Base-by-base conservation (phyloP, 2,329 filamentous ascomycete genomes). In the Sarocladiaceae sp. region DNA sequence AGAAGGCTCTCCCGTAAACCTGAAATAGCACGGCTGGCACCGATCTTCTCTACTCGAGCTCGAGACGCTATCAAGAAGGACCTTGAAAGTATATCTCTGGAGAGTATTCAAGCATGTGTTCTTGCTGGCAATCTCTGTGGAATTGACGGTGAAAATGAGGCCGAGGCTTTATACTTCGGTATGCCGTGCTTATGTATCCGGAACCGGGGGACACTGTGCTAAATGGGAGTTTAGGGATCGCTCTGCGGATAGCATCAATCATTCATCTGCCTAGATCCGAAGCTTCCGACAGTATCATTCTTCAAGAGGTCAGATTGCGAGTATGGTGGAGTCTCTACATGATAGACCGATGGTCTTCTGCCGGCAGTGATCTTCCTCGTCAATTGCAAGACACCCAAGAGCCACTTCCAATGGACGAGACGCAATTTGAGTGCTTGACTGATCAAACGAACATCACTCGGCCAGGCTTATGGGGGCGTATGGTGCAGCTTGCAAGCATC, bases 131-230 rank as follows among this genome's bases (percentile, higher is more conserved):
- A 66, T 22, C 63, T 63, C 22, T 67, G 54, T 33, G 53, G 62
- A 12, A 65, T 59, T 0, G 62, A 66, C 17, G 56, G 60, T 8
- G 53, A 64, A 15, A 53, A 62, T 2, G 62, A 66, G 48, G 59
- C 59, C 2, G 65, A 67, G 42, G 66, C 66, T 1, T 25, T 69
- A 6, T 69, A 67, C 48, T 65, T 66, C 50, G 65, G 66, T 67
- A 10, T 8, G 29, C 15, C 15, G 29, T n/a, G n/a, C n/a, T n/a
- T n/a, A n/a, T n/a, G n/a, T n/a, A n/a, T n/a, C n/a, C n/a, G n/a
- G n/a, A n/a, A n/a, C n/a, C n/a, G n/a, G n/a, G n/a, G n/a, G n/a
- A n/a, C n/a, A n/a, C n/a, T n/a, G n/a, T n/a, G n/a, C n/a, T n/a
- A n/a, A n/a, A n/a, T n/a, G n/a, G n/a, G n/a, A n/a, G n/a, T n/a